Evolutionary conservation across 768 basidiomycete genomes (phyloP).

Genomic region (Chiua virens): DNA sequence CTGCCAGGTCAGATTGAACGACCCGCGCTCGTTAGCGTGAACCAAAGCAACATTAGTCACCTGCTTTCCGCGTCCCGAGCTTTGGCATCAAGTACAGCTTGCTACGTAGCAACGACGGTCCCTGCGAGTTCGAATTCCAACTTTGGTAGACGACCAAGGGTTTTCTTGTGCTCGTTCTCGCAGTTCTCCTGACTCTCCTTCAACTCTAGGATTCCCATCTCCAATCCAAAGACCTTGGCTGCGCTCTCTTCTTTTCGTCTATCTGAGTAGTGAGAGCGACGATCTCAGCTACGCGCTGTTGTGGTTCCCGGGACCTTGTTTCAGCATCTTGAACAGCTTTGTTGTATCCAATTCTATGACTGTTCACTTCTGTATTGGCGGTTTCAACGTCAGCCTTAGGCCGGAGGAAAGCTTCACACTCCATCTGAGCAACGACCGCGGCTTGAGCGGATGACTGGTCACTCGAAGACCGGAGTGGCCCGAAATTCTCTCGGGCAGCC

Average conservation of each 20-base stretch:
- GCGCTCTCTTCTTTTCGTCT: conserved; percentile 59
- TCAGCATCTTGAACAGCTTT: conserved; percentile 48
- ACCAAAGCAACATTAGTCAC: conserved; percentile 41
- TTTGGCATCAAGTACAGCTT: conserved; percentile 46
- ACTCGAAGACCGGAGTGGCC: conserved; percentile 46
- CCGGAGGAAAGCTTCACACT: conserved; percentile 63
- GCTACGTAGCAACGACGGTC: conserved; percentile 46
- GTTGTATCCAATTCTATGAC: conserved; percentile 53
- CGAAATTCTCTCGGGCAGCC: conserved; percentile 54
- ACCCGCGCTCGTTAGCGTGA: too few relatives aligned
- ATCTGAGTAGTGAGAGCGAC: conserved; percentile 51
- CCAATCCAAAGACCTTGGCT: too few relatives aligned
- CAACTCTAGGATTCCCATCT: too few relatives aligned
- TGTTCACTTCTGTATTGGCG: too few relatives aligned
- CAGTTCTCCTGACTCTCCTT: too few relatives aligned
- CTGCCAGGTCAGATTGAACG: conserved; percentile 44
- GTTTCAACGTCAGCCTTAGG: conserved; percentile 63
- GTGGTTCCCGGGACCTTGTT: conserved; percentile 45
- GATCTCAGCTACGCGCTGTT: conserved; percentile 43
- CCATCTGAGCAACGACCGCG: conserved; percentile 52
- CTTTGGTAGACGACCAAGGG: too few relatives aligned
- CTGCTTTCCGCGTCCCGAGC: conserved; percentile 47
- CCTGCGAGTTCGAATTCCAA: conserved; percentile 52
- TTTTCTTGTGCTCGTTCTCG: too few relatives aligned
- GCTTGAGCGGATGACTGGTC: conserved; percentile 44